These are phyloP conservation scores for Cladophialophora psammophila DNA, from an alignment of 2,329 filamentous ascomycete species.

Conservation along the genomic window DNA sequence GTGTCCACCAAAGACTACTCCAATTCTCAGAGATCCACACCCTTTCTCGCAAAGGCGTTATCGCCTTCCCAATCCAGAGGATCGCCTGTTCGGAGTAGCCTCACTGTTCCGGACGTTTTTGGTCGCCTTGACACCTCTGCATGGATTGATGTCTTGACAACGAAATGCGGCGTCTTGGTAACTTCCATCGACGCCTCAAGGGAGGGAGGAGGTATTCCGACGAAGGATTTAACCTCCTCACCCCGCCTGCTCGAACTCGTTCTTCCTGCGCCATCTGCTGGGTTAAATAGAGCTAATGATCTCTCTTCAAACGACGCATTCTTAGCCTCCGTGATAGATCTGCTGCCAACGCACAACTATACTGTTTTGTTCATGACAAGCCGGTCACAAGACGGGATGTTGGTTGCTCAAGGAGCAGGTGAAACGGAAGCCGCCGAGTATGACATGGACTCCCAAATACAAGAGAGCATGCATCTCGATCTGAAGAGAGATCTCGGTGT, in stretches of 20 bases:
- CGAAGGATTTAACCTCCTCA: constrained; percentile 26
- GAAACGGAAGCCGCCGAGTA: constrained; percentile 58
- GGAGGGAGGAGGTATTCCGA: constrained; percentile 34
- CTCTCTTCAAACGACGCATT: constrained; percentile 49
- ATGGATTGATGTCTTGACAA: constrained; percentile 53
- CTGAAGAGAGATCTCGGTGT: constrained; percentile 70
- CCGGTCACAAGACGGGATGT: constrained; percentile 51
- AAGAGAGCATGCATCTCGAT: constrained; percentile 71
- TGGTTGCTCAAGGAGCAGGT: constrained; percentile 41
- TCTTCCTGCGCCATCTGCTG: constrained; percentile 49
- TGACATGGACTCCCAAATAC: constrained; percentile 69
- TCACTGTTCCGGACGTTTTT: constrained; percentile 61
- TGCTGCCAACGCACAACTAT: constrained; percentile 63
- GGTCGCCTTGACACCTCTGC: constrained; percentile 56
- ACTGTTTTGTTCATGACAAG: constrained; percentile 79
- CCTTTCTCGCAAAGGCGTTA: constrained; percentile 48
- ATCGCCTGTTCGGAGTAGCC: constrained; percentile 56
- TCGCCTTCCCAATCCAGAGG: constrained; percentile 17
- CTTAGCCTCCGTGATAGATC: constrained; percentile 56
- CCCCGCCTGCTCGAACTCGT: constrained; percentile 53
- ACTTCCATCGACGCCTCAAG: constrained; percentile 53
- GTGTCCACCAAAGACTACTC: constrained; percentile 73
- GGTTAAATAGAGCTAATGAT: constrained; percentile 24
- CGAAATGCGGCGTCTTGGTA: constrained; percentile 56
- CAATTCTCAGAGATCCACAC: constrained; percentile 58